Evolutionary conservation across 2,329 filamentous ascomycete genomes (phyloP).

Genomic region (Sclerotinia borealis): DNA sequence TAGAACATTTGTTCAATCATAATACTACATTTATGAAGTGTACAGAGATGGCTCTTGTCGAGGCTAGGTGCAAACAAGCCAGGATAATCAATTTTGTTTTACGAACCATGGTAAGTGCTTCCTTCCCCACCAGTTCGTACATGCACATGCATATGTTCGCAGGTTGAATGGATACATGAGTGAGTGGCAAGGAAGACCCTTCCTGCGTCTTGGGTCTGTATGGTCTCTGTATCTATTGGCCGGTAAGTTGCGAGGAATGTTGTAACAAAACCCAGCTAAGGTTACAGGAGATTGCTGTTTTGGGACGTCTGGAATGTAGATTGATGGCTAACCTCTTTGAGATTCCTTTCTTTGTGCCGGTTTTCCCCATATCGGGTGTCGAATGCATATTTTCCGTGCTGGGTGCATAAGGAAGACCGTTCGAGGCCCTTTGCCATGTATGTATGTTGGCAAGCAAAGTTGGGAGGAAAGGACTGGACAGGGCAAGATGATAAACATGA

Average conservation of each 20-base stretch:
- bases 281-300: not conserved
- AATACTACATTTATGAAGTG: not conserved
- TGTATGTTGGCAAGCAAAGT: not conserved
- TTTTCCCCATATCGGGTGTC: not conserved
- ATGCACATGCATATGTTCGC: not conserved
- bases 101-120: constrained; percentile 14
- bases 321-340: not conserved
- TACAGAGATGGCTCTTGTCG: constrained; percentile 17
- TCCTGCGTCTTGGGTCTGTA: not conserved
- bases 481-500: too few species aligned
- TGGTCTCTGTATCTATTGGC: not conserved
- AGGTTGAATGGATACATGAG: not conserved
- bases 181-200: not conserved
- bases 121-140: constrained; percentile 32
- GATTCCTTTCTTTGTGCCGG: not conserved
- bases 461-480: not conserved
- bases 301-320: constrained; percentile 3
- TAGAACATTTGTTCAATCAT: not conserved
- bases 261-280: not conserved
- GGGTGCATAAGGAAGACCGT: not conserved
- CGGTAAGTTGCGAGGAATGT: constrained; percentile 9
- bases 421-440: not conserved
- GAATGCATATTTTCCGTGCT: not conserved
- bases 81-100: constrained; percentile 10
- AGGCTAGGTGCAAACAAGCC: constrained; percentile 25